A percentile compares a stretch with the other conserved stretches of the same genome.
These are phyloP conservation scores for Hebeloma cylindrosporum DNA, from an alignment of 768 basidiomycete genomes.

Conservation along the genomic window DNA sequence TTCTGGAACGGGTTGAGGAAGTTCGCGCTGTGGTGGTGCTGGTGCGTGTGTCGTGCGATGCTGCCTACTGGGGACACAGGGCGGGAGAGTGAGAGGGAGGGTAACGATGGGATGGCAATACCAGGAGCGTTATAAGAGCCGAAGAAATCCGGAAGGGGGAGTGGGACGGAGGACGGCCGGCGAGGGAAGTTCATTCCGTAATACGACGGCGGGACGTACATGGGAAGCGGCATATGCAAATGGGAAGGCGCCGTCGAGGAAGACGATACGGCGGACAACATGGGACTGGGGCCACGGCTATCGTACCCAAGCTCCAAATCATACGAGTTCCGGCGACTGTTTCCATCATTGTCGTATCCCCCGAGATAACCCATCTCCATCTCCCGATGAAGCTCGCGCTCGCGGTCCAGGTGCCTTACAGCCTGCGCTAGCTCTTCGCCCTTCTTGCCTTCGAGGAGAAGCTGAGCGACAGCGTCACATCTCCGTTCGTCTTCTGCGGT, in stretches of 20 bases:
- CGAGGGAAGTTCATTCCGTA: constrained; percentile 39
- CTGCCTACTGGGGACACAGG: constrained; percentile 11
- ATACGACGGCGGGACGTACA: constrained; percentile 5
- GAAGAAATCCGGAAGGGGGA: constrained; percentile 34
- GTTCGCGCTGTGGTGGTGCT: background rate
- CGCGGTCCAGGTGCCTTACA: constrained; percentile 51
- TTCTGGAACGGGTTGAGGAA: constrained; percentile 8
- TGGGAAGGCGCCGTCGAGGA: background rate
- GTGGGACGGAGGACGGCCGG: constrained; percentile 63
- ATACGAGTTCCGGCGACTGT: background rate
- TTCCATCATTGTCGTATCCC: background rate
- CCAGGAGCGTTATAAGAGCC: constrained; percentile 27
- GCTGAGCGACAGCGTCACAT: constrained; percentile 65
- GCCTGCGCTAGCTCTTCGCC: constrained; percentile 66
- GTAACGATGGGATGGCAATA: constrained; percentile 45
- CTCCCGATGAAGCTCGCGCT: constrained; percentile 18
- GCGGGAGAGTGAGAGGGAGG: constrained; percentile 31
- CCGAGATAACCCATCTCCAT: background rate
- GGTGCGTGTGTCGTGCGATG: constrained; percentile 2
- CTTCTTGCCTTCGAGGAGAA: constrained; percentile 68
- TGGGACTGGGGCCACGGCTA: constrained; percentile 3
- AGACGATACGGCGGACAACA: background rate
- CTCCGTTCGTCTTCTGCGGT: constrained; percentile 60
- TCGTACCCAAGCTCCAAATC: background rate
- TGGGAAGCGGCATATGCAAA: background rate